phyloP scores from a whole-genome alignment of 73 alveolate genomes.

The Tetrahymena borealis region DNA sequence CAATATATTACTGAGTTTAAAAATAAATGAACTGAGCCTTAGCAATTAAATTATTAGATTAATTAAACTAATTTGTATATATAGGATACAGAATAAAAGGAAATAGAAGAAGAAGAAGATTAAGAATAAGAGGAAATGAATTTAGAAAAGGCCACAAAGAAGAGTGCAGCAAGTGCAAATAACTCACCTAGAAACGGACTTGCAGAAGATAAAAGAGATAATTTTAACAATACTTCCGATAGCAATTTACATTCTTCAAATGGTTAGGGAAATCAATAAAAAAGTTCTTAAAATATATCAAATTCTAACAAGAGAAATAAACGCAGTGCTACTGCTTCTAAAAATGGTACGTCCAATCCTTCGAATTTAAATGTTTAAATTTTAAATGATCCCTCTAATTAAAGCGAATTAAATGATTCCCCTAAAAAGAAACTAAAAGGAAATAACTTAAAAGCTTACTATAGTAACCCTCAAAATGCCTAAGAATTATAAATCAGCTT shows the following conservation, averaged over 20 bases:
- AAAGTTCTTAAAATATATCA: background rate
- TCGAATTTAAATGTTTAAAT: background rate
- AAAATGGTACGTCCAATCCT: too few relatives aligned
- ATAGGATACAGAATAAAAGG: background rate
- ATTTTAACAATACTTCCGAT: background rate
- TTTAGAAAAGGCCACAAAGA: background rate
- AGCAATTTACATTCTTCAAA: background rate
- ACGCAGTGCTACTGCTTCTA: background rate
- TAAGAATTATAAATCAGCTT: background rate
- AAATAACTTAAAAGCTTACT: background rate
- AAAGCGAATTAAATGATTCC: background rate
- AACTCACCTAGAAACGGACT: background rate
- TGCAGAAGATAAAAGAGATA: background rate
- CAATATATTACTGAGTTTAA: too few relatives aligned
- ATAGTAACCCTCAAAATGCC: background rate
- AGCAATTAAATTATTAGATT: background rate
- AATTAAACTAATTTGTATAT: background rate
- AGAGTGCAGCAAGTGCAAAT: background rate
- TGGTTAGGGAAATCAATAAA: background rate
- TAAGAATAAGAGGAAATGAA: background rate
- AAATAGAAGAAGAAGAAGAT: background rate
- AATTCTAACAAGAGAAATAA: background rate
- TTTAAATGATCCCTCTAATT: background rate
- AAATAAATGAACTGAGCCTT: too few relatives aligned
- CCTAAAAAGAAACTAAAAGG: background rate